Percentiles rank a stretch among this genome's conserved stretches.
Conservation (phyloP, 2,329 filamentous ascomycete species). For the Claviceps humidiphila region DNA sequence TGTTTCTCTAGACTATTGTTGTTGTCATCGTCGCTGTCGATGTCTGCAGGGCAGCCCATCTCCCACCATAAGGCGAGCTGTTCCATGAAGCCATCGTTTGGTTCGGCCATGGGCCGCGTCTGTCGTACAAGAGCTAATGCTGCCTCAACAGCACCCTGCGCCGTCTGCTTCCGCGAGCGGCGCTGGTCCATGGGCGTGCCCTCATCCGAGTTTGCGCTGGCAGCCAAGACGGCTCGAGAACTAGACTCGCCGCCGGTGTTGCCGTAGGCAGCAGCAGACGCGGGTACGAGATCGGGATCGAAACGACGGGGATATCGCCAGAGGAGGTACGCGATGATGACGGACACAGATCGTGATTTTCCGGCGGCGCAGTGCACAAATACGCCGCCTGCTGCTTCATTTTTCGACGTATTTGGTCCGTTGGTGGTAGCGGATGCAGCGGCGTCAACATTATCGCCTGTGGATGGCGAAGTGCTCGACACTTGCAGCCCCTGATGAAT, state of each 20-base stretch:
- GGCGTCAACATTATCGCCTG: neutral
- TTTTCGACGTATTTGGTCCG: too few species aligned
- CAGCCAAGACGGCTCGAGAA: neutral
- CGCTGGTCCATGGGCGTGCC: constrained; percentile 3
- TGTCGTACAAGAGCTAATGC: constrained; percentile 59
- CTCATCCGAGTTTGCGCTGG: neutral
- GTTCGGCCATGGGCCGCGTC: constrained; percentile 66
- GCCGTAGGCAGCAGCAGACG: constrained; percentile 9
- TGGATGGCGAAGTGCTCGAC: neutral
- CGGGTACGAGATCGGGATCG: constrained; percentile 22
- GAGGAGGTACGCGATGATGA: constrained; percentile 75
- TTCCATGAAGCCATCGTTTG: constrained; percentile 82
- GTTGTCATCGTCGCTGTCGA: constrained; percentile 21
- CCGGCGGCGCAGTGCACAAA: constrained; percentile 77
- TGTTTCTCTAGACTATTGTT: constrained; percentile 40
- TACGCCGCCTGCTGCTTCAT: constrained; percentile 22
- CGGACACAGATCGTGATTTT: constrained; percentile 80
- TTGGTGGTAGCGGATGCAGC: too few species aligned
- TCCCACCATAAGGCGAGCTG: constrained; percentile 79
- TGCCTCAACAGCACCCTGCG: constrained; percentile 34
- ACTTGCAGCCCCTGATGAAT: constrained; percentile 41
- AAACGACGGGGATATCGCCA: constrained; percentile 47
- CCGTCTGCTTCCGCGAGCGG: constrained; percentile 20
- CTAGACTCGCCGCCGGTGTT: constrained; percentile 3
- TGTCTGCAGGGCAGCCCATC: constrained; percentile 58